Evolutionary conservation across 202 grass and related monocot genomes (phyloP).

Genomic region (Saccharum hybrid): DNA sequence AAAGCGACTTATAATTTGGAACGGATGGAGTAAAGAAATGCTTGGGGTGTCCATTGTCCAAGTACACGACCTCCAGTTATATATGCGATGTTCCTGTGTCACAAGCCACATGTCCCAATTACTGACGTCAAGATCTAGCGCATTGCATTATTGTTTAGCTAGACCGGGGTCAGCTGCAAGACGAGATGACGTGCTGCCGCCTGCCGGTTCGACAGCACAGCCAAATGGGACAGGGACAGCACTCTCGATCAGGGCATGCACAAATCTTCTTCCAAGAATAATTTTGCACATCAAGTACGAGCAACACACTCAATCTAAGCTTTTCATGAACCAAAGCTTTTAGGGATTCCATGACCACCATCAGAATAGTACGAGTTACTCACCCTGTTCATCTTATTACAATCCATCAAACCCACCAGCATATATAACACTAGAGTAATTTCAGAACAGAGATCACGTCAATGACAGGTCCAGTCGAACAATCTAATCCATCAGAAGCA

Average conservation of each 20-base stretch:
- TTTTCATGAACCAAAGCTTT: not conserved
- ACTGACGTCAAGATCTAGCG: no score
- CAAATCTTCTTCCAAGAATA: not conserved
- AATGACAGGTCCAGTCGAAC: not conserved
- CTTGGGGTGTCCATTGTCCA: not conserved
- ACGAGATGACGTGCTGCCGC: no score
- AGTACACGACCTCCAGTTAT: not conserved
- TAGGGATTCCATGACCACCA: not conserved
- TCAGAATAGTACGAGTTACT: not conserved
- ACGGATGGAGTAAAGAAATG: not conserved
- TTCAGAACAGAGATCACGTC: not conserved
- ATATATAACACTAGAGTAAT: not conserved
- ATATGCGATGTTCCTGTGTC: not conserved
- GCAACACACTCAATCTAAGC: not conserved
- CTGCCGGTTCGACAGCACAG: no score
- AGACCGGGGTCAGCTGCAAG: no score
- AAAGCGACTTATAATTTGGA: no score
- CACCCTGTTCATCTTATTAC: not conserved
- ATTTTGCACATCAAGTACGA: constrained; percentile 3
- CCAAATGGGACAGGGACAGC: not conserved
- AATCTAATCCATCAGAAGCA: not conserved
- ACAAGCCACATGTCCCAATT: not conserved
- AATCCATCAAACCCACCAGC: not conserved
- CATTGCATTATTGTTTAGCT: no score
- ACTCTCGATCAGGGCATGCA: not conserved